Evolutionary conservation across 352 stramenopile genomes (phyloP).

Genomic region (Discostella stelligera): DNA sequence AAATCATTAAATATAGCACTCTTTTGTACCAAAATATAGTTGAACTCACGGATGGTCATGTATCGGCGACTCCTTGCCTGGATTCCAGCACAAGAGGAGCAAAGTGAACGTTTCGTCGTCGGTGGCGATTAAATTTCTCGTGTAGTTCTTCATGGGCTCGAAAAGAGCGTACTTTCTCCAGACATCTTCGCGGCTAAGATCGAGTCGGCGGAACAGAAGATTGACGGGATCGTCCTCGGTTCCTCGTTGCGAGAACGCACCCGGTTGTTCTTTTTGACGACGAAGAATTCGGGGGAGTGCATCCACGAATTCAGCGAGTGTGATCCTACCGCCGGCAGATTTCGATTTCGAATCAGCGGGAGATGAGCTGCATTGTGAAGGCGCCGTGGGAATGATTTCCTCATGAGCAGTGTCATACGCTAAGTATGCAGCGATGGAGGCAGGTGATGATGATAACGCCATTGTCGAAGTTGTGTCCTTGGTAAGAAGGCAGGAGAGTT

Average conservation of each 20-base stretch:
- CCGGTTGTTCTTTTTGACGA: conserved; percentile 21
- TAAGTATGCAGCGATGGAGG: neutral
- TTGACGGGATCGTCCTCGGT: conserved; percentile 28
- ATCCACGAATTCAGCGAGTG: conserved; percentile 37
- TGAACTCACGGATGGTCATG: conserved; percentile 86
- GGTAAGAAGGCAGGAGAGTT: no score
- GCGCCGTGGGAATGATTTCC: neutral
- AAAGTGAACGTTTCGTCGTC: conserved; percentile 91
- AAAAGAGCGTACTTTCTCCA: conserved; percentile 85
- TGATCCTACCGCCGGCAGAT: no score
- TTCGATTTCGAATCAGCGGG: no score
- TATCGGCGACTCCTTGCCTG: conserved; percentile 85
- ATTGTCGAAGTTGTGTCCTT: neutral
- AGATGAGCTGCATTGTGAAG: neutral
- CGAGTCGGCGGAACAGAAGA: conserved; percentile 29
- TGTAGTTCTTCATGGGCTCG: conserved; percentile 88
- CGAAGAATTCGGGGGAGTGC: conserved; percentile 29
- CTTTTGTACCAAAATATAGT: no score
- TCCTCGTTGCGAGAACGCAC: conserved; percentile 18
- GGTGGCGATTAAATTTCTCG: conserved; percentile 91
- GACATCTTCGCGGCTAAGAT: conserved; percentile 47
- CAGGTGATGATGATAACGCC: conserved; percentile 5
- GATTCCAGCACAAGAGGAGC: conserved; percentile 92
- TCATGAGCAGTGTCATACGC: no score
- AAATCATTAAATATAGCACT: no score